These are phyloP conservation scores for Coemansia sp. DNA, from an alignment of 192 early-diverging fungal genomes.

Conservation along the genomic window DNA sequence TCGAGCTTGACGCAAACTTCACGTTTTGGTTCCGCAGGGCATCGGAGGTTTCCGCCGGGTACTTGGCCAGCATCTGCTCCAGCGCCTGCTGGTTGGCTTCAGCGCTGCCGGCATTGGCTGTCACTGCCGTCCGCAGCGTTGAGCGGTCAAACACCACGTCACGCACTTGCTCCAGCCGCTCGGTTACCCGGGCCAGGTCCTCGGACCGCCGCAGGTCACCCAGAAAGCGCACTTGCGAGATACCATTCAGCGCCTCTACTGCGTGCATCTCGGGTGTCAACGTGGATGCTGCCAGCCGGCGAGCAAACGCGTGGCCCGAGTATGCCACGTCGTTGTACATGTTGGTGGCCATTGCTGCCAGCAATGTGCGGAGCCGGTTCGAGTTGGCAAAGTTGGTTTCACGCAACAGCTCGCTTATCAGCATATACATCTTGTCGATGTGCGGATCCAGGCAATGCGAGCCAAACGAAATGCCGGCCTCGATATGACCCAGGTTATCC, in stretches of 20 bases:
- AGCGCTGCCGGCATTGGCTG: constrained; percentile 24
- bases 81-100: constrained; percentile 39
- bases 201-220: constrained; percentile 61
- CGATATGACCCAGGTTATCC: constrained; percentile 59
- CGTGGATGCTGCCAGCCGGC: constrained; percentile 64
- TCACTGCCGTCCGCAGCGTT: constrained; percentile 43
- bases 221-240: constrained; percentile 77
- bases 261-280: constrained; percentile 57
- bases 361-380: constrained; percentile 72
- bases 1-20: constrained; percentile 45
- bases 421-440: constrained; percentile 67
- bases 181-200: constrained; percentile 63
- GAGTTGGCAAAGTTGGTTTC: constrained; percentile 70
- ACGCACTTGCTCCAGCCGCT: constrained; percentile 55
- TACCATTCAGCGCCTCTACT: constrained; percentile 55
- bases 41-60: constrained; percentile 12
- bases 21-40: neutral
- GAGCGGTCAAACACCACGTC: constrained; percentile 46
- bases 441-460: constrained; percentile 73
- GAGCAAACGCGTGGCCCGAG: constrained; percentile 79
- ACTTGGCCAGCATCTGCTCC: constrained; percentile 22
- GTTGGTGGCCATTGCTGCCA: constrained; percentile 67
- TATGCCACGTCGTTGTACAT: constrained; percentile 78
- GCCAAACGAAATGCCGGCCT: constrained; percentile 62
- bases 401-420: constrained; percentile 68